Conservation (phyloP, 2,329 filamentous ascomycete species). For the Thelonectria olida region DNA sequence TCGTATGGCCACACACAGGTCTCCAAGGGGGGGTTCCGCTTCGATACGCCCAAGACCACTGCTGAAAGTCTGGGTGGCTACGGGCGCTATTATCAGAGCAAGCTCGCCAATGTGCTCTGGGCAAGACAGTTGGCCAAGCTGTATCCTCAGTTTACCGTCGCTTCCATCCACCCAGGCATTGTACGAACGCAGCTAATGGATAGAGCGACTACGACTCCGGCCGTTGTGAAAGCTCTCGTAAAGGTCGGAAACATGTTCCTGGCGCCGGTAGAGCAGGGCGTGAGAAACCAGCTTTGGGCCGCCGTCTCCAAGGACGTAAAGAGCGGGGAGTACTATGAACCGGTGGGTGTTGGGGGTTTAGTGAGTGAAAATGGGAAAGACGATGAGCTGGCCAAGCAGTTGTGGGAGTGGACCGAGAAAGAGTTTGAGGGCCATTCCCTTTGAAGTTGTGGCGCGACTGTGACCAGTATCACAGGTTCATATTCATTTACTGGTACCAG, state of each 20-base stretch:
- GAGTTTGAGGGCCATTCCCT: slow-evolving; percentile 34
- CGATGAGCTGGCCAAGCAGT: slow-evolving; percentile 39
- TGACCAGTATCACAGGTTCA: too few relatives aligned
- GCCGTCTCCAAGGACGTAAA: slow-evolving; percentile 45
- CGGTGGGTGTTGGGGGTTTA: slow-evolving; percentile 41
- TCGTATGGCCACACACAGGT: slow-evolving; percentile 38
- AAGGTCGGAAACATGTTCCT: slow-evolving; percentile 29
- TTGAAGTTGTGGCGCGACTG: too few relatives aligned
- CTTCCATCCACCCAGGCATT: slow-evolving; percentile 21
- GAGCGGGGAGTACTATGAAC: slow-evolving; percentile 46
- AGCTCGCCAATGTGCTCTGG: slow-evolving; percentile 25
- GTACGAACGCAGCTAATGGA: slow-evolving; percentile 25
- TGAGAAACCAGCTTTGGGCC: slow-evolving; percentile 55
- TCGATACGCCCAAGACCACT: slow-evolving; percentile 39
- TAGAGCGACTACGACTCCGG: slow-evolving; percentile 15
- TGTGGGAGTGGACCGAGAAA: slow-evolving; percentile 50
- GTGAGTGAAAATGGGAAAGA: slow-evolving; percentile 33
- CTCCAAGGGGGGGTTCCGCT: slow-evolving; percentile 39
- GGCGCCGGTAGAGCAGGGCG: slow-evolving; percentile 44
- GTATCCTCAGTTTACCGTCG: slow-evolving; percentile 20
- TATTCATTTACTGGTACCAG: too few relatives aligned
- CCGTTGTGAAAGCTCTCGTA: slow-evolving; percentile 15
- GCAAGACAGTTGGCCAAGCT: slow-evolving; percentile 14
- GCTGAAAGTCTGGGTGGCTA: slow-evolving; percentile 17
- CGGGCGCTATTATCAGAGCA: slow-evolving; percentile 23